A percentile compares a stretch with the other conserved stretches of the same genome.
Conservation (phyloP, 345 rosid species). For the Arabidopsis suecica region DNA sequence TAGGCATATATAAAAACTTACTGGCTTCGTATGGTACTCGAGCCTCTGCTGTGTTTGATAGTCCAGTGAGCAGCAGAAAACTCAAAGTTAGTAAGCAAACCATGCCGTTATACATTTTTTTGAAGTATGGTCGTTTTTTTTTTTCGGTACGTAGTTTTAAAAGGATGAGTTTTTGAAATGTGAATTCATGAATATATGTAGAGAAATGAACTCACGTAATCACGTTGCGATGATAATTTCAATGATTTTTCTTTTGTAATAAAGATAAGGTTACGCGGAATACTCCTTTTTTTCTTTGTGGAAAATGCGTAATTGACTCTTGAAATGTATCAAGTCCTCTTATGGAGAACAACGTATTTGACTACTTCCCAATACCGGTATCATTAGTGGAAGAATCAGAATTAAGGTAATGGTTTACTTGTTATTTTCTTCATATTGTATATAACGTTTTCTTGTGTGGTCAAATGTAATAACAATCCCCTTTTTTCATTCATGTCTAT, state of each 20-base stretch:
- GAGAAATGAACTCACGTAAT: background rate
- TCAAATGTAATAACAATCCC: slow-evolving; percentile 14
- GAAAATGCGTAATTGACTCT: background rate
- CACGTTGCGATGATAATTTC: background rate
- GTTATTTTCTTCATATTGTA: slow-evolving; percentile 5
- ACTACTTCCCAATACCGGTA: slow-evolving; percentile 80
- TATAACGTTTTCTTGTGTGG: background rate
- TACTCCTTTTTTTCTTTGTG: background rate
- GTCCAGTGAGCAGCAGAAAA: slow-evolving; percentile 7
- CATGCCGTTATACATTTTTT: background rate
- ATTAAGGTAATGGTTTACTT: slow-evolving; percentile 60
- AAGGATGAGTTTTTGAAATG: background rate
- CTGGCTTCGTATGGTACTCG: background rate
- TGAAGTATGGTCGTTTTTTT: background rate
- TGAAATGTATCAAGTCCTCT: slow-evolving; percentile 3
- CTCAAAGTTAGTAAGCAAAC: slow-evolving; percentile 9
- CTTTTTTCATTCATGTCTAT: slow-evolving; percentile 53
- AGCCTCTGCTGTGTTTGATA: background rate
- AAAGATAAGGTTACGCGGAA: background rate
- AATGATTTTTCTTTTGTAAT: background rate
- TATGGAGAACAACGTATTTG: background rate
- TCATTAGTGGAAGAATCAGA: slow-evolving; percentile 93
- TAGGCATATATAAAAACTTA: background rate
- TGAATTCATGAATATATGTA: background rate
- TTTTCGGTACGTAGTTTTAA: background rate